Conservation (phyloP, 2,329 filamentous ascomycete genomes). For the Fusarium proliferatum region DNA sequence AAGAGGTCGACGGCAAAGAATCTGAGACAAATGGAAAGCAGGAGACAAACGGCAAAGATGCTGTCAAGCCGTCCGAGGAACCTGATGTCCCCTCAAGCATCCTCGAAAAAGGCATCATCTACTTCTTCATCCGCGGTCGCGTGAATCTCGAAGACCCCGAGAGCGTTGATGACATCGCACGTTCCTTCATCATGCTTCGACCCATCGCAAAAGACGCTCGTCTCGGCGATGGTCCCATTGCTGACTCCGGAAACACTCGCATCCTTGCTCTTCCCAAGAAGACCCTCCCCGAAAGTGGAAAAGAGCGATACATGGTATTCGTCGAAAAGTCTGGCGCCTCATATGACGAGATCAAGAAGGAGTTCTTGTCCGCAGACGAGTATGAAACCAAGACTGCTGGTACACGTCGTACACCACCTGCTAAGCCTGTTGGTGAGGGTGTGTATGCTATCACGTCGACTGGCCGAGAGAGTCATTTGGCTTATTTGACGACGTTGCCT, state of each 20-base stretch:
- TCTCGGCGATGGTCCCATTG: conserved; percentile 63
- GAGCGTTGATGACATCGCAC: conserved; percentile 76
- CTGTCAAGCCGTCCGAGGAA: conserved; percentile 39
- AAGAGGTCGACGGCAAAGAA: conserved; percentile 13
- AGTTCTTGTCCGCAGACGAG: conserved; percentile 73
- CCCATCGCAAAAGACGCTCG: conserved; percentile 75
- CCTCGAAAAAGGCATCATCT: conserved; percentile 88
- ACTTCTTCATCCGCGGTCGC: conserved; percentile 87
- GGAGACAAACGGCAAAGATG: conserved; percentile 23
- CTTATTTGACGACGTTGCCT: conserved; percentile 82
- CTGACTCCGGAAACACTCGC: conserved; percentile 70
- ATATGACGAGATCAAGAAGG: conserved; percentile 76
- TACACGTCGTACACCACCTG: conserved; percentile 73
- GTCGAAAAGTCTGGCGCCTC: conserved; percentile 78
- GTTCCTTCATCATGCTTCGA: conserved; percentile 82
- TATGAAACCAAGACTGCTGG: conserved; percentile 83
- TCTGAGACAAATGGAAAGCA: background rate
- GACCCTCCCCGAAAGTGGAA: conserved; percentile 74
- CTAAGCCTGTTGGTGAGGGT: conserved; percentile 83
- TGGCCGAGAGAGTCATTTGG: conserved; percentile 78
- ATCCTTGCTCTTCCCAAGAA: conserved; percentile 88
- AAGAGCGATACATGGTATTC: conserved; percentile 82
- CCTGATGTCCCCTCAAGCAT: conserved; percentile 62
- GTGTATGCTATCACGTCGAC: conserved; percentile 84
- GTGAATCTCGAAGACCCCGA: conserved; percentile 78